These are phyloP conservation scores for Ganoderma multipileum DNA, from an alignment of 1,284 basidiomycete species.

Conservation along the genomic window DNA sequence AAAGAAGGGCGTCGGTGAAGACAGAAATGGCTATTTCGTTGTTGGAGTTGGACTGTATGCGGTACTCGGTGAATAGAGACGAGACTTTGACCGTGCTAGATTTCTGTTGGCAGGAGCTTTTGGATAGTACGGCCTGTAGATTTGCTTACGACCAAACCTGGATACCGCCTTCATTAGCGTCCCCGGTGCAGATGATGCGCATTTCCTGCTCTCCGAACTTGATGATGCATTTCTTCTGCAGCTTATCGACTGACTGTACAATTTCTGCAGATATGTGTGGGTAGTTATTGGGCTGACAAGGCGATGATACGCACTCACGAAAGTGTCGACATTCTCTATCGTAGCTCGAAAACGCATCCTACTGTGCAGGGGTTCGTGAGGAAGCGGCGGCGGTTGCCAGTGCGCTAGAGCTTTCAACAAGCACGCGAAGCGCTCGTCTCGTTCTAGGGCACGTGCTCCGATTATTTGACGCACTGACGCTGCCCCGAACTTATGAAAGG, in stretches of 20 bases:
- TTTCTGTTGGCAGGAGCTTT: constrained; percentile 50
- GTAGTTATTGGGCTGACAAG: not conserved
- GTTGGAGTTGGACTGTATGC: constrained; percentile 86
- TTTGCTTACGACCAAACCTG: constrained; percentile 90
- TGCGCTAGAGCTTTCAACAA: not conserved
- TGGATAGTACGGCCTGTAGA: not conserved
- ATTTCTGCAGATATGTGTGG: constrained; percentile 56
- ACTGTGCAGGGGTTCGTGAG: not conserved
- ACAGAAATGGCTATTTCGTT: constrained; percentile 85
- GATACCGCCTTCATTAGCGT: constrained; percentile 83
- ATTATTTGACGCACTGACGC: not conserved
- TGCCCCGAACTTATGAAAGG: too few species aligned
- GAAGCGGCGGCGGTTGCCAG: not conserved
- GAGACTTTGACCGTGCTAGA: constrained; percentile 53
- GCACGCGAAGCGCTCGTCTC: not conserved
- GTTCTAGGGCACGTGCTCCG: not conserved
- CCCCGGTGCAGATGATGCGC: constrained; percentile 84
- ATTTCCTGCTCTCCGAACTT: constrained; percentile 80
- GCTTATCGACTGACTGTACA: constrained; percentile 79
- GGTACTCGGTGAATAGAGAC: constrained; percentile 83
- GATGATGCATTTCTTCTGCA: constrained; percentile 85
- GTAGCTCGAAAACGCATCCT: constrained; percentile 29
- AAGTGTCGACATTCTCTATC: constrained; percentile 28
- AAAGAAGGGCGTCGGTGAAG: constrained; percentile 77
- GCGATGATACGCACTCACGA: constrained; percentile 9